Conservation (phyloP, 441 rosid species). For the Isatis lusitanica region DNA sequence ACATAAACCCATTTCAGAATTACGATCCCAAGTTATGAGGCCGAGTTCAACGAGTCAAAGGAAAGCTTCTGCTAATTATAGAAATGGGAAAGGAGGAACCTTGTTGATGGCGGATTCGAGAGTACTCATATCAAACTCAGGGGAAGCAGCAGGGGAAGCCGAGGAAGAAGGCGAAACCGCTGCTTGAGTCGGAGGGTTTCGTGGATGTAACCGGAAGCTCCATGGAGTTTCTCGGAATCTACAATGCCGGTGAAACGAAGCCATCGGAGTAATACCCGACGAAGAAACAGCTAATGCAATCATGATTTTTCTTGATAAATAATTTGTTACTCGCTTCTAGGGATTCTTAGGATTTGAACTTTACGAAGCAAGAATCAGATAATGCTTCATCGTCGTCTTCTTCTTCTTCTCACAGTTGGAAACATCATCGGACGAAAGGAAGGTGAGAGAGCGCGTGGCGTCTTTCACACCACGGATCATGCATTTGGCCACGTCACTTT, state of each 20-base stretch:
- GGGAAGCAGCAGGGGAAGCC: slow-evolving; percentile 35
- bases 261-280: background rate
- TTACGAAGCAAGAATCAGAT: background rate
- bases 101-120: slow-evolving; percentile 61
- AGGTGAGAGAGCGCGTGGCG: slow-evolving; percentile 32
- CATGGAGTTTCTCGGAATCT: slow-evolving; percentile 2
- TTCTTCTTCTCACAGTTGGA: background rate
- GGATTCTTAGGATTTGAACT: background rate
- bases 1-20: background rate
- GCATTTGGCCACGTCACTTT: slow-evolving; percentile 31
- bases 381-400: slow-evolving; percentile 17
- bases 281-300: slow-evolving; percentile 29
- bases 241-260: slow-evolving; percentile 19
- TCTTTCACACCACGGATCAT: slow-evolving; percentile 22
- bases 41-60: background rate
- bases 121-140: slow-evolving; percentile 47
- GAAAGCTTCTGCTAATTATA: background rate
- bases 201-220: background rate
- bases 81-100: slow-evolving; percentile 32
- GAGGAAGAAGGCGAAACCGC: slow-evolving; percentile 33
- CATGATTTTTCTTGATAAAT: background rate
- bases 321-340: background rate
- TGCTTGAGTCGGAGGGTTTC: background rate
- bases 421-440: slow-evolving; percentile 25
- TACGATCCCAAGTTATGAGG: background rate